Percentiles rank a stretch among this genome's conserved stretches.
Evolutionary conservation across 805 yeast species (phyloP).

Genomic region (Ogataea glucozyma): DNA sequence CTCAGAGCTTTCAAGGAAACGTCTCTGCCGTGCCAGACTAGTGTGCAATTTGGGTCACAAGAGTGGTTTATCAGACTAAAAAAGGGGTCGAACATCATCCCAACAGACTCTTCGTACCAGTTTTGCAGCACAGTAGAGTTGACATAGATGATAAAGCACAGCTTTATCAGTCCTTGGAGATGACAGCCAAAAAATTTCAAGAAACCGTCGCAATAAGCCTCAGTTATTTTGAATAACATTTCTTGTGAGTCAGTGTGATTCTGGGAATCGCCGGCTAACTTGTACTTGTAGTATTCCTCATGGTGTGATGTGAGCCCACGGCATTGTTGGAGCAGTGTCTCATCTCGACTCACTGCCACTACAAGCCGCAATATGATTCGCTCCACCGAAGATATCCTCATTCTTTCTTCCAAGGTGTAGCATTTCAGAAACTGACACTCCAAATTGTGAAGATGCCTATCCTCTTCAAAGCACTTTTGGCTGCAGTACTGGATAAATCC

Average conservation of each 20-base stretch:
- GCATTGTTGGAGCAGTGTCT: conserved; percentile 14
- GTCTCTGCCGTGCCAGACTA: conserved; percentile 25
- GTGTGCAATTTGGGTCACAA: conserved; percentile 39
- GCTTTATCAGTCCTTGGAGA: conserved; percentile 20
- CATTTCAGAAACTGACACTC: conserved; percentile 18
- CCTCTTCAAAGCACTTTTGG: conserved; percentile 16
- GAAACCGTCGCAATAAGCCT: conserved; percentile 16
- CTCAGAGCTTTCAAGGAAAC: conserved; percentile 24
- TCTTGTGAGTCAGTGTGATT: conserved; percentile 10
- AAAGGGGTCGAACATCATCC: conserved; percentile 38
- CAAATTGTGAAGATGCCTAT: conserved; percentile 13
- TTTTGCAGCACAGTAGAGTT: conserved; percentile 35
- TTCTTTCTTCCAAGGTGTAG: conserved; percentile 4
- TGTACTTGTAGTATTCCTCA: conserved; percentile 15
- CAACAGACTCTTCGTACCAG: conserved; percentile 32
- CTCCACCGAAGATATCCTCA: conserved; percentile 15
- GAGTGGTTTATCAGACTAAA: conserved; percentile 43
- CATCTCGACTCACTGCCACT: conserved; percentile 9
- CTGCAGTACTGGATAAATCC: conserved; percentile 22
- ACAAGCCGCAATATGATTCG: conserved; percentile 15
- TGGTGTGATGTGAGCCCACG: conserved; percentile 26
- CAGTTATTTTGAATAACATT: conserved; percentile 18
- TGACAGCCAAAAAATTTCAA: conserved; percentile 17
- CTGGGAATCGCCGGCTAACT: neutral
- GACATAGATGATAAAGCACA: conserved; percentile 27